Percentiles rank a stretch among this genome's conserved stretches.
phyloP scores from a whole-genome alignment of 2,329 filamentous ascomycete species.

The Fusarium sp. region DNA sequence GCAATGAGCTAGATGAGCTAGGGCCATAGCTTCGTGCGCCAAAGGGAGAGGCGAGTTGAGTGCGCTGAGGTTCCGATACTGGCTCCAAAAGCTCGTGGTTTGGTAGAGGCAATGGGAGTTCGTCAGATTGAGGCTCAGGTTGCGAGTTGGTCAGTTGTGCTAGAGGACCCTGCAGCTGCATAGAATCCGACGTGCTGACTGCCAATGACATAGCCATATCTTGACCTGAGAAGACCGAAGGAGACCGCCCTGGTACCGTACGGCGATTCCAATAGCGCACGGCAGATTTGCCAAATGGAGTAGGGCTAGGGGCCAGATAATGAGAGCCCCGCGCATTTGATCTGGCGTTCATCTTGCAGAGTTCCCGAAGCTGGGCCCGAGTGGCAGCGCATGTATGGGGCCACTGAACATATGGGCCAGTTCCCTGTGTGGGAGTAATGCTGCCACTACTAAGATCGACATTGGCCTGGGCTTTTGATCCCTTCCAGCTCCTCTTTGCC shows the following conservation, averaged over 20 bases:
- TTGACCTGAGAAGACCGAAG: slow-evolving; percentile 69
- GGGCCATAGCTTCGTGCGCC: slow-evolving; percentile 73
- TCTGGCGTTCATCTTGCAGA: slow-evolving; percentile 71
- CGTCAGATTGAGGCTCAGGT: slow-evolving; percentile 39
- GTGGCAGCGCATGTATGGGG: slow-evolving; percentile 75
- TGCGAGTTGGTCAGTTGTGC: slow-evolving; percentile 70
- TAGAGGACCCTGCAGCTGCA: slow-evolving; percentile 74
- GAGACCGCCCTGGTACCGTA: slow-evolving; percentile 61
- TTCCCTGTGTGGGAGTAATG: slow-evolving; percentile 67
- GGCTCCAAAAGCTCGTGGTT: slow-evolving; percentile 45
- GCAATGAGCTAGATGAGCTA: slow-evolving; percentile 68
- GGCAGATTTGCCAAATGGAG: slow-evolving; percentile 68
- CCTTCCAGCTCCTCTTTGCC: slow-evolving; percentile 77
- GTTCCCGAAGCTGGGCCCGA: slow-evolving; percentile 72
- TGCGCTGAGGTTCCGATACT: slow-evolving; percentile 47
- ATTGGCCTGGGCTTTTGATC: slow-evolving; percentile 61
- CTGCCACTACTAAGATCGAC: slow-evolving; percentile 64
- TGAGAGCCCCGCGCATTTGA: slow-evolving; percentile 61
- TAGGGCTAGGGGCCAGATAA: slow-evolving; percentile 68
- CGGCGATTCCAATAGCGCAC: slow-evolving; percentile 65
- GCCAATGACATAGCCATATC: slow-evolving; percentile 76
- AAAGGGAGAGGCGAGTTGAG: slow-evolving; percentile 69
- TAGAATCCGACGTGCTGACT: slow-evolving; percentile 74
- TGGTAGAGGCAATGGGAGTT: slow-evolving; percentile 41
- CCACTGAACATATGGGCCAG: slow-evolving; percentile 70